These are phyloP conservation scores for Artemisia argyi DNA, from an alignment of 129 eudicot genomes.

Conservation along the genomic window DNA sequence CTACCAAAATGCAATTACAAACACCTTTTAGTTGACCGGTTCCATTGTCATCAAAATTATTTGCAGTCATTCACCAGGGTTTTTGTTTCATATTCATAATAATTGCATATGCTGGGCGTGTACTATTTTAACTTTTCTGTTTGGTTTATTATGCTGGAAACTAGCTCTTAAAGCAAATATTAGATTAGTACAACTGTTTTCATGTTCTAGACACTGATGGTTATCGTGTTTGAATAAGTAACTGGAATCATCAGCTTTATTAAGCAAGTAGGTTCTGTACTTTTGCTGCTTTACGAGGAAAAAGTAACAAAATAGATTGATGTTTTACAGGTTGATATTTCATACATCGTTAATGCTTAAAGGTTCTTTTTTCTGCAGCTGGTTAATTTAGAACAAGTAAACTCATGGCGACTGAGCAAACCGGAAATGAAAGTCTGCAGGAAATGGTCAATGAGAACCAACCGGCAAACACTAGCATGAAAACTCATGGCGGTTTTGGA, in stretches of 20 bases:
- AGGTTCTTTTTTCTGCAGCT: not conserved
- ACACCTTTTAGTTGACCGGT: too few species aligned
- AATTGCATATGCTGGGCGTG: too few species aligned
- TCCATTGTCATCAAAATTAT: too few species aligned
- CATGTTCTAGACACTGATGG: not conserved
- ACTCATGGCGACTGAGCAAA: slow-evolving; percentile 46
- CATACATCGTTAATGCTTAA: not conserved
- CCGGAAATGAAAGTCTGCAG: slow-evolving; percentile 30
- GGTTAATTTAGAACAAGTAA: slow-evolving; percentile 6
- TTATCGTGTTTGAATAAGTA: not conserved
- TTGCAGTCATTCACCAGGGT: too few species aligned
- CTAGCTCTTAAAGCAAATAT: too few species aligned
- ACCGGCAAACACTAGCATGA: slow-evolving; percentile 27
- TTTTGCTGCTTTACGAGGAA: not conserved
- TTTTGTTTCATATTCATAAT: too few species aligned
- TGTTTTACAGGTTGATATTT: not conserved
- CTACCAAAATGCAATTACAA: too few species aligned
- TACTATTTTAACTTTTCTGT: too few species aligned
- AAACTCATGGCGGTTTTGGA: slow-evolving; percentile 43
- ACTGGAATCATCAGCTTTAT: not conserved
- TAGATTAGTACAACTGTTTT: too few species aligned
- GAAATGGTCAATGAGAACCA: slow-evolving; percentile 33
- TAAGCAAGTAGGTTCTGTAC: not conserved
- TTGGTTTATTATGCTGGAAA: too few species aligned
- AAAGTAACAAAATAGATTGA: not conserved